Conservation (phyloP, 2,329 filamentous ascomycete species). For the Phialemonium atrogriseum region DNA sequence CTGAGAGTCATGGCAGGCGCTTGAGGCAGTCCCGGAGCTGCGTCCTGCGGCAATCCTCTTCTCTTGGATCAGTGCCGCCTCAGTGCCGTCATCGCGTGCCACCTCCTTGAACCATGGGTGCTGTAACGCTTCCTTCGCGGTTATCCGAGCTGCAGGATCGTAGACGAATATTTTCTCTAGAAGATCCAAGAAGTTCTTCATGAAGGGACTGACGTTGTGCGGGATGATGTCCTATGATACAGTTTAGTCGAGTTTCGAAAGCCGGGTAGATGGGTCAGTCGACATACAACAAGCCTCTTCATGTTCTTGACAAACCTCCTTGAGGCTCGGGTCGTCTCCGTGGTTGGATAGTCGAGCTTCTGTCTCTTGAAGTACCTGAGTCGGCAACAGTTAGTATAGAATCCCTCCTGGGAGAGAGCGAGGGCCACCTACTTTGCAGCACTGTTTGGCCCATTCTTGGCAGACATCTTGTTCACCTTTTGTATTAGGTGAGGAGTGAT, state of each 20-base stretch:
- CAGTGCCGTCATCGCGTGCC: slow-evolving; percentile 58
- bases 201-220: slow-evolving; percentile 43
- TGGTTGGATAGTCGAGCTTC: slow-evolving; percentile 56
- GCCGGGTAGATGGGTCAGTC: neutral
- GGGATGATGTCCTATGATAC: slow-evolving; percentile 54
- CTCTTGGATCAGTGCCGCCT: slow-evolving; percentile 54
- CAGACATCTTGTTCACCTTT: slow-evolving; percentile 44
- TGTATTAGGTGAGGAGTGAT: slow-evolving; percentile 53
- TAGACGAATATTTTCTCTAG: slow-evolving; percentile 61
- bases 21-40: too few species aligned
- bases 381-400: slow-evolving; percentile 16
- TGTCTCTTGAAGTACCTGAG: slow-evolving; percentile 59
- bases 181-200: slow-evolving; percentile 55
- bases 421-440: slow-evolving; percentile 48
- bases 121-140: slow-evolving; percentile 56
- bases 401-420: neutral
- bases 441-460: slow-evolving; percentile 47
- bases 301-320: slow-evolving; percentile 63
- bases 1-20: too few species aligned
- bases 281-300: slow-evolving; percentile 54
- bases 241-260: slow-evolving; percentile 13
- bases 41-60: too few species aligned
- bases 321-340: slow-evolving; percentile 56
- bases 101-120: slow-evolving; percentile 62
- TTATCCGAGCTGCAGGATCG: slow-evolving; percentile 56